Evolutionary conservation across 176 grass and related monocot species (phyloP).

Genomic region (Carex kokanica): DNA sequence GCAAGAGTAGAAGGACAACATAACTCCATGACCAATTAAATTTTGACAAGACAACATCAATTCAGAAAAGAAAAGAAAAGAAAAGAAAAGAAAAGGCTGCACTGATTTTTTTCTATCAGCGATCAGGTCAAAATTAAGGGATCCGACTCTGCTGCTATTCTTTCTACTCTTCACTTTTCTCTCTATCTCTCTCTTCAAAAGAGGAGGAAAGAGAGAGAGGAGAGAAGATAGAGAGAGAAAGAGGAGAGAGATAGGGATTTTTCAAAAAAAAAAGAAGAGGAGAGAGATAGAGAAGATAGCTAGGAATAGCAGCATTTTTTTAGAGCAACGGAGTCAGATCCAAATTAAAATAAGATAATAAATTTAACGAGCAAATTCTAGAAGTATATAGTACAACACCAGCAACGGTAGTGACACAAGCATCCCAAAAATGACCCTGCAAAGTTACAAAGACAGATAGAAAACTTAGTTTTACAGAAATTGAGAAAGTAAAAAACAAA

Average conservation of each 20-base stretch:
- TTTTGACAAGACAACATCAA: neutral
- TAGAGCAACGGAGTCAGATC: too few relatives aligned
- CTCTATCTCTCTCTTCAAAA: too few relatives aligned
- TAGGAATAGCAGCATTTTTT: too few relatives aligned
- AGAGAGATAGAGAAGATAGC: too few relatives aligned
- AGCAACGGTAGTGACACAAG: conserved; percentile 13
- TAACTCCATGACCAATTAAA: neutral
- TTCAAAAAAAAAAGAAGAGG: too few relatives aligned
- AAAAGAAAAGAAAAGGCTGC: neutral
- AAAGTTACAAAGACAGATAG: neutral
- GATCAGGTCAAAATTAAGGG: neutral
- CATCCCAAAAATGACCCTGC: conserved; percentile 31
- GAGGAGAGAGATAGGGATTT: too few relatives aligned
- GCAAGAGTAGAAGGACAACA: neutral
- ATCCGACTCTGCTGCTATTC: too few relatives aligned
- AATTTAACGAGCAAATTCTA: neutral
- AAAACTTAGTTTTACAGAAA: neutral
- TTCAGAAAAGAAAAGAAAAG: neutral
- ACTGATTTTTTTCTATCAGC: neutral
- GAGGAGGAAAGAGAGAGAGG: too few relatives aligned
- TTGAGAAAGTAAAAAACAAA: neutral
- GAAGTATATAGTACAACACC: conserved; percentile 2
- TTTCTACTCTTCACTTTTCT: too few relatives aligned
- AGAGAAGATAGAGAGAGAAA: too few relatives aligned
- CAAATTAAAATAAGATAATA: neutral